Evolutionary conservation across 2,329 filamentous ascomycete genomes (phyloP), one percentile per base, ranked within the genome.

Genomic region (Beauveria scarabaeidicola): DNA sequence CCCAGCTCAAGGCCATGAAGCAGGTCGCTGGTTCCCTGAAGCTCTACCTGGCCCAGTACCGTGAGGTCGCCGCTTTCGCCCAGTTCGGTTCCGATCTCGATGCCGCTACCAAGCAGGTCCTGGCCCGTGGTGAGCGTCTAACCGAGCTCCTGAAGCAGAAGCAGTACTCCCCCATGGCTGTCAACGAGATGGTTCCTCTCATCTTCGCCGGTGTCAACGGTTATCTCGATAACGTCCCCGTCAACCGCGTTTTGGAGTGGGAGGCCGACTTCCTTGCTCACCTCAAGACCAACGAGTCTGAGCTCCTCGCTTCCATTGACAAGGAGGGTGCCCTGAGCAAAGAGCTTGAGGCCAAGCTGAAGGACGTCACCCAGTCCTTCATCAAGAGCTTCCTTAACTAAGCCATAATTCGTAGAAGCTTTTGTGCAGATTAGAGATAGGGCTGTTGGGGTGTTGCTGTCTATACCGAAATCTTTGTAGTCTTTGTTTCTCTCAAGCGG

Each of bases 1-100:
- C 94, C 76, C 94, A 99, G 86, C 86, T 97, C 78, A 99, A 97
- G 90, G 92, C 94, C 81, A 99, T 99, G 94, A 99, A 99, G 88
- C 94, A 99, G 85, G 94, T 99, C 72, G 94, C 94, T 74, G 94
- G 94, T 86, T 97, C 93, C 69, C 85, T 99, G 75, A 99, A 99
- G 88, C 91, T 99, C 71, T 99, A 97, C 91, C 90, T 99, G 89
- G 94, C 94, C 72, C 94, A 99, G 84, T 99, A 99, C 87, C 94
- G 94, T 94, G 94, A 99, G 81, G 94, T 99, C 66, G 94, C 94
- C 73, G 94, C 94, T 70, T 99, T 99, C 81, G 93, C 94, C 71
- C 94, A 99, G 82, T 99, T 99, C 86, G 94, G 94, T 88, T 99
- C 94, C 75, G 94, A 99, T 85, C 84, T 99, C 69, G 94, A 99